Evolutionary conservation across 495 filamentous ascomycete species (phyloP), one percentile per base, ranked within the genome.

Genomic region (Trichoderma gamsii): DNA sequence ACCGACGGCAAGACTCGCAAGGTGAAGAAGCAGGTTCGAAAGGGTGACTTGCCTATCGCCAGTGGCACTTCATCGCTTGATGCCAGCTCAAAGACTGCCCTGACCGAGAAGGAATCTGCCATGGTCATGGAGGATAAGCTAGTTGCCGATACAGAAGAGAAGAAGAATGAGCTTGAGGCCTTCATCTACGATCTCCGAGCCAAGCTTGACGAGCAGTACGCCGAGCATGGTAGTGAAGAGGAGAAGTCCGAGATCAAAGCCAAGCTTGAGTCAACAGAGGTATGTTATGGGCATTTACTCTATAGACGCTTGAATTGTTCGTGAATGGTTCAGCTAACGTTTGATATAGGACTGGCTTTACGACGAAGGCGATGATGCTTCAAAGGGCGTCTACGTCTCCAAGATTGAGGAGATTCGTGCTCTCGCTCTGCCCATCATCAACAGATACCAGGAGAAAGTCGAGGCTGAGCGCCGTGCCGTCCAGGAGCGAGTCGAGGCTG

Each of bases 71-170:
- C 91, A 27, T 89, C 92, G 51, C 82, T 96, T 65, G 92, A 97
- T 66, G 76, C 85, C 65, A 67, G 79, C 16, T 76, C 80, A 76
- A 96, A 90, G 84, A 83, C 88, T 66, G 74, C 79, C 61, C 80
- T 84, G 71, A 78, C 84, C 43, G 96, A 98, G 85, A 88, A 88
- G 75, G 95, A 99, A 80, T 86, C 86, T 68, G 72, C 87, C 69
- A 97, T 99, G 95, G 85, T 92, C 75, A 94, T 95, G 88, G 92
- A 98, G 77, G 95, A 99, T 82, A 99, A 98, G 84, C 87, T 97
- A 46, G 93, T 99, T 52, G 92, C 92, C 67, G 96, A 98, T 78
- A 99, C 95, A 27, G 95, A 98, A 76, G 92, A 98, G 83, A 96
- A 95, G 86, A 98, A 98, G 92, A 99, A 99, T 82, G 95, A 97